A percentile compares a stretch with the other conserved stretches of the same genome.
Evolutionary conservation across 2,329 filamentous ascomycete species (phyloP).

Genomic region (Botrytis porri): DNA sequence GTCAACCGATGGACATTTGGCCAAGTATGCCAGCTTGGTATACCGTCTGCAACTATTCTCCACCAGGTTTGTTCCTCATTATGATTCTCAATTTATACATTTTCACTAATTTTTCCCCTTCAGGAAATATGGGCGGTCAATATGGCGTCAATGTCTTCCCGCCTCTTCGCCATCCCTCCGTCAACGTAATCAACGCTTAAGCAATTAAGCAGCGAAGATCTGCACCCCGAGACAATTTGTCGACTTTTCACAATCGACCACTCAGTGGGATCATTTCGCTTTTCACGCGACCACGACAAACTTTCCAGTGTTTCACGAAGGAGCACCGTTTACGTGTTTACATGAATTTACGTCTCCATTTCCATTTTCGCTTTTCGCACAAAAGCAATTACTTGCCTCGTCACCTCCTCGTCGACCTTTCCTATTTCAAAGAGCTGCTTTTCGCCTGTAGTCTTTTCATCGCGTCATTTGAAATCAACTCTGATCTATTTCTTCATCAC

Average conservation of each 20-base stretch:
- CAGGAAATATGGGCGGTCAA: conserved; percentile 20
- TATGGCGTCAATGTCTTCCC: conserved; percentile 20
- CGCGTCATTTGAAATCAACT: neutral
- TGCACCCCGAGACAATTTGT: neutral
- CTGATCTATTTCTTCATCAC: neutral
- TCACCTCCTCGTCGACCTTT: neutral
- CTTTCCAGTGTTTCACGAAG: neutral
- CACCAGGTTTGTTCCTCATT: conserved; percentile 12
- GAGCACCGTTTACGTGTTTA: neutral
- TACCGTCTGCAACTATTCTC: conserved; percentile 84
- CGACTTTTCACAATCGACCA: neutral
- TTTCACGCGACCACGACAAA: conserved; percentile 4
- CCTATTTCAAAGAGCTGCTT: neutral
- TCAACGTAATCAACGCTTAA: conserved; percentile 11
- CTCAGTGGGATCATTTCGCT: neutral
- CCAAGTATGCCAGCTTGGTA: conserved; percentile 51
- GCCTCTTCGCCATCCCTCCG: conserved; percentile 2
- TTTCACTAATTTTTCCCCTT: neutral
- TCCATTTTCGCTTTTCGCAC: neutral
- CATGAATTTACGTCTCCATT: conserved; percentile 6
- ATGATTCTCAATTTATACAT: neutral
- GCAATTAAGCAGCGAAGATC: neutral
- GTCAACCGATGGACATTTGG: conserved; percentile 46
- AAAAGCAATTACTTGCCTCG: neutral
- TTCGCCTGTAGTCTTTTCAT: neutral